A percentile compares a stretch with the other conserved stretches of the same genome.
Evolutionary conservation across 75 land plant species (phyloP).

Genomic region (Cryptomeria japonica): DNA sequence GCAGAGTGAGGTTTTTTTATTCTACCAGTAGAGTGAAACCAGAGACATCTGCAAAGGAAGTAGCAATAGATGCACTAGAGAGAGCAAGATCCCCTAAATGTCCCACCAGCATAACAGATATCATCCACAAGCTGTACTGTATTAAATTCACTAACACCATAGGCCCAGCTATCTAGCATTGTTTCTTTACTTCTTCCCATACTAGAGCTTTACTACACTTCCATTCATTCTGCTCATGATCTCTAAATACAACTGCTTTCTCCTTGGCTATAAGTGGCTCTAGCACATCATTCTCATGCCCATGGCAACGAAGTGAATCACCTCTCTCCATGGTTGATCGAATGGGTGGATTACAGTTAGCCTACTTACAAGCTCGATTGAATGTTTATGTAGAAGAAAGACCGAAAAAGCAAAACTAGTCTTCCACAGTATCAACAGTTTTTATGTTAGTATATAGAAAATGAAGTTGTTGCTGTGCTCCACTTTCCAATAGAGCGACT

Average conservation of each 20-base stretch:
- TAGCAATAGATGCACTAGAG: constrained; percentile 67
- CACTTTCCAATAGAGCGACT: too few species aligned
- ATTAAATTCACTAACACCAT: constrained; percentile 43
- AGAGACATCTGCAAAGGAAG: constrained; percentile 57
- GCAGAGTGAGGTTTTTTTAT: not conserved
- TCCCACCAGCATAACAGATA: constrained; percentile 71
- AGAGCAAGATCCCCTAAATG: constrained; percentile 63
- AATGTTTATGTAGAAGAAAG: not conserved
- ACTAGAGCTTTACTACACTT: constrained; percentile 3
- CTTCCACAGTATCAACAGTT: too few species aligned
- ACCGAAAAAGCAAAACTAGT: too few species aligned
- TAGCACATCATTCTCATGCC: not conserved
- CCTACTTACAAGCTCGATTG: too few species aligned
- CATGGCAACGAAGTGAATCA: not conserved
- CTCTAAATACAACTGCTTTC: not conserved
- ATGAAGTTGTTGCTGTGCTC: too few species aligned
- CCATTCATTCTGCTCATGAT: not conserved
- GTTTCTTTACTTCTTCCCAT: constrained; percentile 36
- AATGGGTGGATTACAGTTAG: not conserved
- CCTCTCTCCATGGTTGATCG: not conserved
- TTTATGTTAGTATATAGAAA: too few species aligned
- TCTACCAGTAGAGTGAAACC: constrained; percentile 60
- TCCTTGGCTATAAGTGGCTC: not conserved
- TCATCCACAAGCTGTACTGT: constrained; percentile 38
- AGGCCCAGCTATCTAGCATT: constrained; percentile 51